Conservation (phyloP, 1,284 basidiomycete species). For the Pholiota adiposa region DNA sequence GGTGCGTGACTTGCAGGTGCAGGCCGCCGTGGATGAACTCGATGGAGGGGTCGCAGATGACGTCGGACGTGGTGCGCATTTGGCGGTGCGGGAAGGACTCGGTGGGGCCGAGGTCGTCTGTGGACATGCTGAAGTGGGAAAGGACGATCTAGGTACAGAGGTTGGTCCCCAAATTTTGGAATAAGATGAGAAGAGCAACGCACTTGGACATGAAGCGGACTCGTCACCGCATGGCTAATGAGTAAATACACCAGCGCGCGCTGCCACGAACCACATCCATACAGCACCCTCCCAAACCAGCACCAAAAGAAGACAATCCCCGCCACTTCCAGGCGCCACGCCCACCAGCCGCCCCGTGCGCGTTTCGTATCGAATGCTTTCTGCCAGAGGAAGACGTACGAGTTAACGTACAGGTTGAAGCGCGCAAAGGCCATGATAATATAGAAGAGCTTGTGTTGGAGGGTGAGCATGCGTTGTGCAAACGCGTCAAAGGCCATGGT, state of each 20-base stretch:
- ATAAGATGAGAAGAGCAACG: constrained; percentile 16
- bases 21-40: constrained; percentile 93
- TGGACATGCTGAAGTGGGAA: constrained; percentile 97
- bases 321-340: constrained; percentile 72
- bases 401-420: constrained; percentile 94
- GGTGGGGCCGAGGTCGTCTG: constrained; percentile 85
- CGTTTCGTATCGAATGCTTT: constrained; percentile 63
- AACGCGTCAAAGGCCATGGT: constrained; percentile 81
- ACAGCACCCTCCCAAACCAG: constrained; percentile 76
- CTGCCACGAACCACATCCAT: constrained; percentile 70
- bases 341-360: constrained; percentile 68
- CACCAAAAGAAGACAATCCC: constrained; percentile 78
- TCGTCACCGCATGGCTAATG: constrained; percentile 80
- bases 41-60: constrained; percentile 83
- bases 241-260: constrained; percentile 72
- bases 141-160: constrained; percentile 94
- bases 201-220: constrained; percentile 87
- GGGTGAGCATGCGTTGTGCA: constrained; percentile 66
- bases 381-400: constrained; percentile 79
- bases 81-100: constrained; percentile 96
- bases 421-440: constrained; percentile 89
- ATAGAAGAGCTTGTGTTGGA: constrained; percentile 96
- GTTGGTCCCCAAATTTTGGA: too few species aligned
- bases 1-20: constrained; percentile 97
- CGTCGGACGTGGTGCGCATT: constrained; percentile 95